Percentiles rank a stretch among this genome's conserved stretches.
phyloP scores from a whole-genome alignment of 2,329 filamentous ascomycete genomes.

The Amauroascus verrucosus region DNA sequence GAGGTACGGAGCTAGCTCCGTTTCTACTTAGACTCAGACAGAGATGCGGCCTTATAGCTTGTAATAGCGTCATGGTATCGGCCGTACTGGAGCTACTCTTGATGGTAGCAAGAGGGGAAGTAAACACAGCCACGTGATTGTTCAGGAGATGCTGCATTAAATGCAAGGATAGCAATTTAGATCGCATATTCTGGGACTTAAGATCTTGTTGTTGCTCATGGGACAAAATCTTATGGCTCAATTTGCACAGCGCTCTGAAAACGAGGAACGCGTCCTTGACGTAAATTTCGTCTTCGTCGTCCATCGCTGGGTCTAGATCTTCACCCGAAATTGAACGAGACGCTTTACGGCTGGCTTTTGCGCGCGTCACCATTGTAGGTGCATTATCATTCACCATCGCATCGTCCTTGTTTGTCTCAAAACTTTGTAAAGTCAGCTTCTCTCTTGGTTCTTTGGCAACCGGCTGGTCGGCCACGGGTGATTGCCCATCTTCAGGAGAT shows the following conservation, averaged over 20 bases:
- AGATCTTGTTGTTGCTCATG: slow-evolving; percentile 88
- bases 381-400: slow-evolving; percentile 56
- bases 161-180: slow-evolving; percentile 88
- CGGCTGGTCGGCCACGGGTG: slow-evolving; percentile 31
- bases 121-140: slow-evolving; percentile 85
- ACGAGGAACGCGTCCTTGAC: slow-evolving; percentile 95
- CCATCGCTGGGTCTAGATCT: slow-evolving; percentile 33
- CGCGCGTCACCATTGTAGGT: slow-evolving; percentile 55
- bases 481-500: slow-evolving; percentile 32
- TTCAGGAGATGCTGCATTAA: slow-evolving; percentile 91
- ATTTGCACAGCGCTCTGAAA: slow-evolving; percentile 93
- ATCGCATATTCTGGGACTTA: slow-evolving; percentile 91
- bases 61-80: slow-evolving; percentile 72
- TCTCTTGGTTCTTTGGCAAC: slow-evolving; percentile 45
- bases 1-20: slow-evolving; percentile 81
- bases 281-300: slow-evolving; percentile 85
- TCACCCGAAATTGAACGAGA: slow-evolving; percentile 38
- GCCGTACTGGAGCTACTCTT: slow-evolving; percentile 81
- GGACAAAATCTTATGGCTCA: slow-evolving; percentile 83
- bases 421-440: slow-evolving; percentile 58
- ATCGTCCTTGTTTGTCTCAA: slow-evolving; percentile 59
- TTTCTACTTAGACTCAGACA: slow-evolving; percentile 92
- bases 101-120: slow-evolving; percentile 83
- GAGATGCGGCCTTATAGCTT: slow-evolving; percentile 93
- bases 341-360: slow-evolving; percentile 38